Evolutionary conservation across 1,284 basidiomycete genomes (phyloP), one percentile per base, ranked within the genome.

Genomic region (Cutaneotrichosporon sp.): DNA sequence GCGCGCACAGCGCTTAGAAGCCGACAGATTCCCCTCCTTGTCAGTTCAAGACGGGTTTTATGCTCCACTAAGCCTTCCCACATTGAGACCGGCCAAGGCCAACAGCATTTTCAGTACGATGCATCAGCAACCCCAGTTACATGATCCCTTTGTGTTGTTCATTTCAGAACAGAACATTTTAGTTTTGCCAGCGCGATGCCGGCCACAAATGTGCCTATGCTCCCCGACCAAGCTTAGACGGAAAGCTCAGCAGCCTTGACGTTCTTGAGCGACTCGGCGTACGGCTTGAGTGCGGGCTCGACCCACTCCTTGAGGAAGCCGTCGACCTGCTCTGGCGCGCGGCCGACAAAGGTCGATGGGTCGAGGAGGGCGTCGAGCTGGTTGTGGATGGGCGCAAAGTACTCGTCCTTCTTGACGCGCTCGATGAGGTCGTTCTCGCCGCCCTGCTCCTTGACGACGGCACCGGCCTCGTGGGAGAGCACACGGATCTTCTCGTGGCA

Each of bases 401-500:
- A 83, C 47, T 79, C 61, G 65, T 88, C 84, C 50, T 76, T 75
- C 62, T 79, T 80, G 60, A 98, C 83, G 37, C 96, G 84, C 40
- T 88, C 87, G 68, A 99, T 96, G 42, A 99, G 79, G 76, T 99
- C 94, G 75, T 99, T 98, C 75, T 94, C 88, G 30, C 89, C 82
- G 9, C 96, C 96, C 61, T 94, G 83, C 61, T 93, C 82, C 77
- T 98, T 99, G 60, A 99, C 94, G 68, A 94, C 90, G 55, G 87
- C 80, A 0, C 85, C 93, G 0, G 96, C 96, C 75, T 97, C 85
- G 75, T 98, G 94, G 13, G 91, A 96, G n/a, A 97, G 64, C 48
- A 97, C 93, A 55, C 94, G 79, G 69, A 97, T 94, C 76, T 89
- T 87, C 77, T 97, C 96, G 75, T 98, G 94, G 36, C 91, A 92